Conservation (phyloP, 192 early-diverging fungal species). For the Backusella tuberculispora region DNA sequence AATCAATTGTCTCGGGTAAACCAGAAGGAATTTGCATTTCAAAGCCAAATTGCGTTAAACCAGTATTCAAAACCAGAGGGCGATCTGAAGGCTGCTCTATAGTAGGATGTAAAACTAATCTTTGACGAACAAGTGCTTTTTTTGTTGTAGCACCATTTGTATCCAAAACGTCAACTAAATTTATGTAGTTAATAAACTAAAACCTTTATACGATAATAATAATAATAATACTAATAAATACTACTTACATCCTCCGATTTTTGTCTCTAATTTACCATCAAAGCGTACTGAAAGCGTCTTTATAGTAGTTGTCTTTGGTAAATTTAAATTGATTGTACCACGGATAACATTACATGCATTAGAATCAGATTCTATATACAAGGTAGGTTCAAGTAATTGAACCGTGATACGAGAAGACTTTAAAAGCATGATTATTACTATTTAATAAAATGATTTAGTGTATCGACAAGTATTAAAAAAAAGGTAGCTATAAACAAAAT, state of each 20-base stretch:
- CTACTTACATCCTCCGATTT: background rate
- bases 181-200: background rate
- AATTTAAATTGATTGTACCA: constrained; percentile 8
- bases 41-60: constrained; percentile 5
- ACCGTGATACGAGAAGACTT: constrained; percentile 8
- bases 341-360: background rate
- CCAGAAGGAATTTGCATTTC: constrained; percentile 18
- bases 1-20: constrained; percentile 6
- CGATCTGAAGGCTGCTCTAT: background rate
- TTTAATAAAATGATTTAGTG: background rate
- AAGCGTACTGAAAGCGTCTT: background rate
- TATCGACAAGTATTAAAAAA: background rate
- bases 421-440: constrained; percentile 3
- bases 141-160: background rate
- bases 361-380: background rate
- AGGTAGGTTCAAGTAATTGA: constrained; percentile 18
- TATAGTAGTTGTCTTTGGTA: constrained; percentile 16
- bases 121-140: background rate
- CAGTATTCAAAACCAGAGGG: constrained; percentile 1
- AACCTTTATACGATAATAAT: too few species aligned
- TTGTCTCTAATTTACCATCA: constrained; percentile 15
- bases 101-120: background rate
- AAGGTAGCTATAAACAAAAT: too few species aligned
- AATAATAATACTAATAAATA: background rate
- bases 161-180: constrained; percentile 9